Conservation (phyloP, 306 rosid genomes). For the Gastrolobium villosum region DNA sequence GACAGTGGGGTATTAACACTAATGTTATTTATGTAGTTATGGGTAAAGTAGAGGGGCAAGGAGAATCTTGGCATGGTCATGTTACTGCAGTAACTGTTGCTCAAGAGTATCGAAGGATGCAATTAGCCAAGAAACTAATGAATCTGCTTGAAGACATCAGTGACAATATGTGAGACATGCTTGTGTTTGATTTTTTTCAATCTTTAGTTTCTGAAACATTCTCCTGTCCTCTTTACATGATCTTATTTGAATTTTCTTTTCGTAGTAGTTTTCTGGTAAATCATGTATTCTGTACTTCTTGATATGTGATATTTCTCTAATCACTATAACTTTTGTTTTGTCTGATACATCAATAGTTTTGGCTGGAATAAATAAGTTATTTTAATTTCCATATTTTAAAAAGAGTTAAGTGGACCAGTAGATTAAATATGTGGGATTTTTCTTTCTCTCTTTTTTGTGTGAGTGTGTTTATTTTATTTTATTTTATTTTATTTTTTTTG, state of each 20-base stretch:
- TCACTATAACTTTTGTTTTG: constrained; percentile 10
- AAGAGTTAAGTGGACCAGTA: not conserved
- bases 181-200: constrained; percentile 7
- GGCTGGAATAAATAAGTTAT: not conserved
- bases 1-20: not conserved
- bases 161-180: constrained; percentile 77
- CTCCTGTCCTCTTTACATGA: not conserved
- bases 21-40: constrained; percentile 67
- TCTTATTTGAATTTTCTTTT: constrained; percentile 17
- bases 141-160: constrained; percentile 92
- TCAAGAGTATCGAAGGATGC: constrained; percentile 95
- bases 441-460: too few species aligned
- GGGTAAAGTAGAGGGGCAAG: constrained; percentile 99
- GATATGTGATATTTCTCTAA: constrained; percentile 12
- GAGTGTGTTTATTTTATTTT: too few species aligned
- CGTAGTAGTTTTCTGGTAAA: not conserved
- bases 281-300: not conserved
- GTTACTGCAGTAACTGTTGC: constrained; percentile 96
- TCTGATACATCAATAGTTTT: not conserved
- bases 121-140: constrained; percentile 96
- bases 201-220: constrained; percentile 25
- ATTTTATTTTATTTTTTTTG: not conserved
- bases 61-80: constrained; percentile 99
- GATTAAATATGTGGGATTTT: constrained; percentile 12
- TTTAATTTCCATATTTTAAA: not conserved